Conservation (phyloP, 2,329 filamentous ascomycete species). For the Calycina herbarum region DNA sequence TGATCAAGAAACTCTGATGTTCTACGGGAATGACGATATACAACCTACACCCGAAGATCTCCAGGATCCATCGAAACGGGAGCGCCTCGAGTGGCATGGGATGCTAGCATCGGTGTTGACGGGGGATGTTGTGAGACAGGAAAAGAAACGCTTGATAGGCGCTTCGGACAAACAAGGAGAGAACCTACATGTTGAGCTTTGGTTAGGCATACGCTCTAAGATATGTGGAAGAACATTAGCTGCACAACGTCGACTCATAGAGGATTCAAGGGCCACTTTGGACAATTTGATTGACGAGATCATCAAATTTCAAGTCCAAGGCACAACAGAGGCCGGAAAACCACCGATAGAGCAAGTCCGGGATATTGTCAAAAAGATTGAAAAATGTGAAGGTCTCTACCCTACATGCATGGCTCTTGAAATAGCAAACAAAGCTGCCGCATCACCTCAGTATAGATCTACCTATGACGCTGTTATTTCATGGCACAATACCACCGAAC, state of each 20-base stretch:
- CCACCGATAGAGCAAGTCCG: conserved; percentile 84
- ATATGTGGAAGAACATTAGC: conserved; percentile 80
- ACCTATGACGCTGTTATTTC: conserved; percentile 87
- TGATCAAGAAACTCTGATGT: conserved; percentile 89
- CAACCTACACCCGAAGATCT: conserved; percentile 89
- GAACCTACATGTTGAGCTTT: conserved; percentile 73
- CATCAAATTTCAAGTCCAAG: conserved; percentile 90
- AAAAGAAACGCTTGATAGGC: conserved; percentile 93
- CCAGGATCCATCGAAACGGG: conserved; percentile 81
- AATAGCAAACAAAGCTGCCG: conserved; percentile 71
- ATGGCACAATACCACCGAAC: conserved; percentile 95
- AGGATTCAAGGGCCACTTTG: conserved; percentile 75
- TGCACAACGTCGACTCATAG: conserved; percentile 82
- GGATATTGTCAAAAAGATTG: conserved; percentile 86
- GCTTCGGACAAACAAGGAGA: conserved; percentile 62
- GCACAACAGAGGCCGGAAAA: conserved; percentile 84
- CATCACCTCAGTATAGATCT: conserved; percentile 74
- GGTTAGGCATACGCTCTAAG: conserved; percentile 83
- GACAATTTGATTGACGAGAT: conserved; percentile 82
- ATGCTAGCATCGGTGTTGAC: conserved; percentile 96
- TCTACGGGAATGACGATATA: conserved; percentile 86
- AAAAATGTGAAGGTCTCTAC: conserved; percentile 83
- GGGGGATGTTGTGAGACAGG: conserved; percentile 94
- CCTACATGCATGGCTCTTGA: conserved; percentile 76
- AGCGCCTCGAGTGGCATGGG: conserved; percentile 94